These are phyloP conservation scores for Fusarium napiforme DNA, from an alignment of 2,329 filamentous ascomycete species.

Conservation along the genomic window DNA sequence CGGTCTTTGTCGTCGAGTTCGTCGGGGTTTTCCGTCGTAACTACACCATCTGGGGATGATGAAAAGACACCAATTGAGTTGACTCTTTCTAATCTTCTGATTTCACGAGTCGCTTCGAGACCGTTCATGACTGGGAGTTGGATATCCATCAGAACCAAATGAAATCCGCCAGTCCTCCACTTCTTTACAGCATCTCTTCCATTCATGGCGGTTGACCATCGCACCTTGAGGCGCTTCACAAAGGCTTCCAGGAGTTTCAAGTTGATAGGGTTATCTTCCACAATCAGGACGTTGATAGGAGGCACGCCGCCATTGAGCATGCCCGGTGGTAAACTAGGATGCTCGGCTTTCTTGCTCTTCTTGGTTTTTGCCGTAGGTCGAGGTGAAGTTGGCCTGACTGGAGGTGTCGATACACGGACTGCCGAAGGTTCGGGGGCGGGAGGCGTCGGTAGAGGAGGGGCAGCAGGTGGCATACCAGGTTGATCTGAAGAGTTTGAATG, in stretches of 20 bases:
- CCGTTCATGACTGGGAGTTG: conserved; percentile 97
- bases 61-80: conserved; percentile 94
- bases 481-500: conserved; percentile 70
- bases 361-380: conserved; percentile 57
- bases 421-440: conserved; percentile 60
- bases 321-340: conserved; percentile 65
- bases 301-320: conserved; percentile 86
- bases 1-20: conserved; percentile 73
- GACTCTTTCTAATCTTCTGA: conserved; percentile 85
- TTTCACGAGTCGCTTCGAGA: conserved; percentile 93
- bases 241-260: conserved; percentile 92
- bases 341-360: conserved; percentile 65
- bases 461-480: conserved; percentile 56
- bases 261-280: conserved; percentile 99
- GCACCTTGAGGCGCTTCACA: conserved; percentile 93
- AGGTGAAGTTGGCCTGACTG: conserved; percentile 61
- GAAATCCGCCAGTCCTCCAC: conserved; percentile 92
- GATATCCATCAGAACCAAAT: conserved; percentile 98
- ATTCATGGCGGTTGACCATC: conserved; percentile 98
- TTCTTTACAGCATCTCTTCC: conserved; percentile 92
- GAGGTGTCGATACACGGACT: conserved; percentile 64
- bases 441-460: conserved; percentile 63
- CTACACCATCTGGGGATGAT: conserved; percentile 66
- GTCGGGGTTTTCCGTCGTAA: conserved; percentile 57
- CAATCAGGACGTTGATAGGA: conserved; percentile 96